Base-by-base conservation (phyloP, 2,329 filamentous ascomycete species). In the Ophiosphaerella narmari region DNA sequence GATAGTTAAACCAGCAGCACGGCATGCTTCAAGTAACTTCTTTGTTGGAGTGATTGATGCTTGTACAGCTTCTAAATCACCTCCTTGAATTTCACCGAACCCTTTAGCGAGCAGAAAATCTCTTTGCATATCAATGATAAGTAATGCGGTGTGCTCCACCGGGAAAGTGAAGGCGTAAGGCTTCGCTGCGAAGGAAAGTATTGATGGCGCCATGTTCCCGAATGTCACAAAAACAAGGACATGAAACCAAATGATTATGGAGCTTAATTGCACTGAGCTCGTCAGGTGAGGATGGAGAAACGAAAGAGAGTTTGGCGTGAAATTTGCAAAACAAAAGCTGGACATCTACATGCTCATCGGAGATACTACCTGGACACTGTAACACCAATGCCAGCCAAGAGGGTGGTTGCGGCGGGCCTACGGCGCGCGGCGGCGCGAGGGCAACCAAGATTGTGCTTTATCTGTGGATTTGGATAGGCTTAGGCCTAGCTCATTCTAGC, bases 121-220 rank as follows among this genome's bases (percentile, higher is more conserved):
- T 34, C 78, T 65, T 52, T 81, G 79, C 77, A 81, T 80, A 57
- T 81, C 78, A 52, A 81, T 80, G 44, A 81, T 72, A 41, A 82
- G 63, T 18, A 82, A 63, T 7, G 79, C 79, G 1, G 79, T 80
- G 7, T 75, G 74, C 24, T 73, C 68, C 21, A 73, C 67, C 14
- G 74, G 72, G 50, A 82, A 82, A 3, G 66, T 70, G 60, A 78
- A 82, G 2, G 73, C 65, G 62, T 82, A 82, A 11, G 80, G 80
- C 51, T 68, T 70, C 31, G 68, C 68, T 21, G 71, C 64, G 24
- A 72, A 63, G 3, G 65, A 66, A 12, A 66, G 49, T 18, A 57
- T 41, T 7, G 40, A 35, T 12, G 37, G 12, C 7, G 58, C 33
- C 49, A 46, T 54, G 34, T 48, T 53, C 36, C 57, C 52, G 24